Evolutionary conservation across 345 rosid genomes (phyloP).

Genomic region (Bretschneidera sinensis): DNA sequence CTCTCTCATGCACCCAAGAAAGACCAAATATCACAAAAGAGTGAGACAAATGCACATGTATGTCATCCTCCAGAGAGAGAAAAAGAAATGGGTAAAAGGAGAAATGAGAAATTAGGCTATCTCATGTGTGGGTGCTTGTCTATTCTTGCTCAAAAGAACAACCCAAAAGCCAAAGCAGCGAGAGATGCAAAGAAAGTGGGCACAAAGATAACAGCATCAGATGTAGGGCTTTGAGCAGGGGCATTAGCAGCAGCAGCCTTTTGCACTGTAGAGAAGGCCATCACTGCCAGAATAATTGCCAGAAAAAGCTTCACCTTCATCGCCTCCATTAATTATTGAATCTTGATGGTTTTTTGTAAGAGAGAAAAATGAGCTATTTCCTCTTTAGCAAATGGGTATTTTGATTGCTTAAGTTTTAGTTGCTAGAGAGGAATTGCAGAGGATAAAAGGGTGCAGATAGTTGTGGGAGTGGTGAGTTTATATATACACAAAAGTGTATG

Average conservation of each 20-base stretch:
- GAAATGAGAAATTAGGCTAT: neutral
- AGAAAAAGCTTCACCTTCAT: conserved; percentile 29
- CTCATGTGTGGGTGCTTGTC: neutral
- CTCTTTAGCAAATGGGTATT: too few relatives aligned
- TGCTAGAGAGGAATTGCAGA: conserved; percentile 11
- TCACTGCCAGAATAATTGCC: conserved; percentile 13
- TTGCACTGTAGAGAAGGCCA: conserved; percentile 28
- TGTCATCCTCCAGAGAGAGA: neutral
- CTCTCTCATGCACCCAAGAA: neutral
- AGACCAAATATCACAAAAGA: neutral
- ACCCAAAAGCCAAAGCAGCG: conserved; percentile 28
- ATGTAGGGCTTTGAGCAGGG: conserved; percentile 37
- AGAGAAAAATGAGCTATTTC: neutral
- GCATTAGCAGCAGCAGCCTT: conserved; percentile 23
- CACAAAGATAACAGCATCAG: conserved; percentile 30
- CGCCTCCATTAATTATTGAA: conserved; percentile 23
- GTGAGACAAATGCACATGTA: neutral
- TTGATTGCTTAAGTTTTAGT: too few relatives aligned
- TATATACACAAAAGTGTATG: conserved; percentile 21
- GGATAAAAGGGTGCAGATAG: conserved; percentile 20
- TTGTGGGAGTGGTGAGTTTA: conserved; percentile 11
- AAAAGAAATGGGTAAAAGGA: neutral
- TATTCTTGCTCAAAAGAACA: conserved; percentile 24
- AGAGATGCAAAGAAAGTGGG: conserved; percentile 32
- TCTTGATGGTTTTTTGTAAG: conserved; percentile 3